These are phyloP conservation scores for Herpetomonas samuelpessoai DNA, from an alignment of 208 protist genomes.

Conservation along the genomic window DNA sequence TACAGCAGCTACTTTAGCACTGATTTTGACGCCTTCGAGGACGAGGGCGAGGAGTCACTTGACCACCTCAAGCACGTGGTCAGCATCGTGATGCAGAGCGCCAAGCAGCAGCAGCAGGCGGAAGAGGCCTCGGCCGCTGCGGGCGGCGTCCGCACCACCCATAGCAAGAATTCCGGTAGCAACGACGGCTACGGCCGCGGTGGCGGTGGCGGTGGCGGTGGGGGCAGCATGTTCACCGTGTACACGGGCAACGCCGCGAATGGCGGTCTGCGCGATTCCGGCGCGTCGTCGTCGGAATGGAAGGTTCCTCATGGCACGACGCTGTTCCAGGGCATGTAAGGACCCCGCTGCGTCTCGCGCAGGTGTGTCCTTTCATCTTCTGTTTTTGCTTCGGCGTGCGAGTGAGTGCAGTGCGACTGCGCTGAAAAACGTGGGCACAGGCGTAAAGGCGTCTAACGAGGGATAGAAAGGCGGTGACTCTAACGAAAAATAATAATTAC, in stretches of 20 bases:
- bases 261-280: not conserved
- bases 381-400: too few relatives aligned
- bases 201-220: conserved; percentile 8
- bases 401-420: too few relatives aligned
- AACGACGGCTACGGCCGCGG: not conserved
- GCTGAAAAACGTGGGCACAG: too few relatives aligned
- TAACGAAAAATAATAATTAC: too few relatives aligned
- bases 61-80: conserved; percentile 18
- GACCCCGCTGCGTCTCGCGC: too few relatives aligned
- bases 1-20: conserved; percentile 32
- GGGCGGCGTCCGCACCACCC: not conserved
- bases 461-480: too few relatives aligned
- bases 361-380: too few relatives aligned
- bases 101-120: not conserved
- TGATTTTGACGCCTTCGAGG: conserved; percentile 24
- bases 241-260: not conserved
- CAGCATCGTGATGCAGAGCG: conserved; percentile 16
- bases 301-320: not conserved
- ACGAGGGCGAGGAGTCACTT: conserved; percentile 29
- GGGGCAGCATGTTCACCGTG: not conserved
- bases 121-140: not conserved
- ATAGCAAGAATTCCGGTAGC: not conserved
- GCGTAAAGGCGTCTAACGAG: too few relatives aligned
- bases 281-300: not conserved
- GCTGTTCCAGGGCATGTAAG: not conserved